Evolutionary conservation across 2,329 filamentous ascomycete species (phyloP).

Genomic region (Cercospora zeina): DNA sequence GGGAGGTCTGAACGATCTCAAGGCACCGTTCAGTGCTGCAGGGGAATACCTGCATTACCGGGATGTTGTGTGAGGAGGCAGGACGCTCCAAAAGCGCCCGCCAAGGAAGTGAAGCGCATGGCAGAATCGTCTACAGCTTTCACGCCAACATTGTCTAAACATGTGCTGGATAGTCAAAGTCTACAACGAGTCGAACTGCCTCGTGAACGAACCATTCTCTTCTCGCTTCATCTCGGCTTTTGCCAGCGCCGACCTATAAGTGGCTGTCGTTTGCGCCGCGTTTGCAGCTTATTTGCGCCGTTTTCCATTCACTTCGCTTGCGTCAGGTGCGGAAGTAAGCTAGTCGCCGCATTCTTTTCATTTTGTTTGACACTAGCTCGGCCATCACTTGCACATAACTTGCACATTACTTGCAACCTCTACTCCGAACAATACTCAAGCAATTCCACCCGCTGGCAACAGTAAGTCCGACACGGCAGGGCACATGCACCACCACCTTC

Average conservation of each 20-base stretch:
- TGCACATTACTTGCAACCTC: neutral
- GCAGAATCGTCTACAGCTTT: constrained; percentile 1
- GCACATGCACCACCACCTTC: neutral
- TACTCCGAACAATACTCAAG: neutral
- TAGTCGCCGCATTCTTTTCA: neutral
- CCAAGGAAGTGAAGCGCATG: constrained; percentile 21
- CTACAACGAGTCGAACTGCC: neutral
- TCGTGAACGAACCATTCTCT: neutral
- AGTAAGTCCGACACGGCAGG: neutral
- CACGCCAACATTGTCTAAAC: constrained; percentile 13
- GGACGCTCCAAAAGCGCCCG: constrained; percentile 9
- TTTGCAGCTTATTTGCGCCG: constrained; percentile 12
- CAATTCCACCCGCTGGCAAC: neutral
- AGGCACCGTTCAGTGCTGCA: neutral
- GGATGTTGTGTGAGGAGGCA: constrained; percentile 5
- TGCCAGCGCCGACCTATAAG: neutral
- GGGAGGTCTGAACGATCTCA: neutral
- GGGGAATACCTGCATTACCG: neutral
- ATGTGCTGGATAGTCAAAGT: neutral
- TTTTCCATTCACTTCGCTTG: constrained; percentile 17
- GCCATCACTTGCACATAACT: neutral
- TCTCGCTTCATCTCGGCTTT: neutral
- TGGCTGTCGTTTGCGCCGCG: constrained; percentile 10
- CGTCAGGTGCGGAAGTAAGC: neutral
- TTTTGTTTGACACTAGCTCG: neutral